Evolutionary conservation across 2,329 filamentous ascomycete species (phyloP), one percentile per base, ranked within the genome.

Genomic region (Verruconis gallopava): DNA sequence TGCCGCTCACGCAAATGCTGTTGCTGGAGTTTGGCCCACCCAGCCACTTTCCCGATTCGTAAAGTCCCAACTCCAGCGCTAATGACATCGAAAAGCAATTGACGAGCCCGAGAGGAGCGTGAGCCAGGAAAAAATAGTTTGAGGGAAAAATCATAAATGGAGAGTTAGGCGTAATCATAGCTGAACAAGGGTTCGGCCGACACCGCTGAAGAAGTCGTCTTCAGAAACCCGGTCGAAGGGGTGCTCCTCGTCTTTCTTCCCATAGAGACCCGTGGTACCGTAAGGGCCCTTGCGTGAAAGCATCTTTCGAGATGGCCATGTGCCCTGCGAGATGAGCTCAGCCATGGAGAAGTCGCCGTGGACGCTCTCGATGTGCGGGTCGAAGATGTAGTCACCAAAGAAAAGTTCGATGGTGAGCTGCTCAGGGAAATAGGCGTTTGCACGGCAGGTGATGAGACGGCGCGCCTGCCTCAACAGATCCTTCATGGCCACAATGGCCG

Each of bases 381-480:
- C 64, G 51, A 71, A 71, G 48, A 71, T 69, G 54, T 62, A 66
- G 45, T 67, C 65, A 2, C 64, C 64, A 50, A 68, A 69, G 59
- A 71, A 71, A 20, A 71, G 53, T 48, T 71, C 66, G 37, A 69
- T 56, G 42, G 60, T 61, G 2, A 71, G 58, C 19, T 62, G 55
- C 20, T 49, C 52, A 5, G 59, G 59, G 21, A 59, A 52, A 18
- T 55, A 51, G 44, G 58, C 57, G 11, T 59, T 56, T 3, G 57
- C 55, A 20, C 62, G 62, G 4, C 54, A 51, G 13, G 50, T 48
- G 36, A 67, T 62, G 21, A 70, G 58, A 4, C 43, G 44, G 30
- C 67, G 63, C 11, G 64, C 62, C 34, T 64, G 54, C 34, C 57
- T 47, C 15, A 69, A 60, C 14, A 65, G 47, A 41, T 55, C 51